These are phyloP conservation scores for Tothia fuscella DNA, from an alignment of 2,329 filamentous ascomycete species.

Conservation along the genomic window DNA sequence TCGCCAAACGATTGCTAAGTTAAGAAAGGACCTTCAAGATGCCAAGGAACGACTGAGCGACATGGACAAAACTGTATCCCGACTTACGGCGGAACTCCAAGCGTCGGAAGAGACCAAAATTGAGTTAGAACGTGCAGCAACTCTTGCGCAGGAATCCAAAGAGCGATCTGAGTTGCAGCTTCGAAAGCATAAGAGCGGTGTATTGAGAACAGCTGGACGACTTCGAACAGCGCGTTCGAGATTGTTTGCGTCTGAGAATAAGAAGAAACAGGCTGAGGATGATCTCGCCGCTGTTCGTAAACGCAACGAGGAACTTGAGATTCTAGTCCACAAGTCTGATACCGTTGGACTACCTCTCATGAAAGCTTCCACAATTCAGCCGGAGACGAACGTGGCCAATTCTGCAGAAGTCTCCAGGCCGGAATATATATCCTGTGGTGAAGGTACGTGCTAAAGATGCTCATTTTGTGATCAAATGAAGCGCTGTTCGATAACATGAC, in stretches of 20 bases:
- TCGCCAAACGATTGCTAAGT: background rate
- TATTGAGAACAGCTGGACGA: background rate
- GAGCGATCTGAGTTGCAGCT: constrained; percentile 2
- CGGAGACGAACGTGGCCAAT: background rate
- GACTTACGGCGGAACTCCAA: background rate
- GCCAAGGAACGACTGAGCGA: background rate
- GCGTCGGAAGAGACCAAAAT: background rate
- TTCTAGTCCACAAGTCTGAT: background rate
- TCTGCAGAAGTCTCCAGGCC: background rate
- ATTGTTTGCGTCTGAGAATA: background rate
- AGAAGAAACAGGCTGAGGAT: background rate
- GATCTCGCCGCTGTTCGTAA: constrained; percentile 1
- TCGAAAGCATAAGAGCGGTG: background rate
- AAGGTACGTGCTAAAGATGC: too few species aligned
- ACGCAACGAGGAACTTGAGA: constrained; percentile 4
- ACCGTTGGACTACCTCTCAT: too few species aligned
- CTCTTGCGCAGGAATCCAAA: background rate
- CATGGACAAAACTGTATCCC: background rate
- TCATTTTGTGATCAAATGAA: too few species aligned
- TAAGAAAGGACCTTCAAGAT: background rate
- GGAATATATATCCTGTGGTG: background rate
- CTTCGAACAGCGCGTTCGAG: background rate
- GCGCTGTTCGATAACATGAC: too few species aligned
- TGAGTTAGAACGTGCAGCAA: background rate
- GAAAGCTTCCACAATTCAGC: background rate